Conservation (phyloP, 2,329 filamentous ascomycete genomes). For the Penicillium brasilianum region DNA sequence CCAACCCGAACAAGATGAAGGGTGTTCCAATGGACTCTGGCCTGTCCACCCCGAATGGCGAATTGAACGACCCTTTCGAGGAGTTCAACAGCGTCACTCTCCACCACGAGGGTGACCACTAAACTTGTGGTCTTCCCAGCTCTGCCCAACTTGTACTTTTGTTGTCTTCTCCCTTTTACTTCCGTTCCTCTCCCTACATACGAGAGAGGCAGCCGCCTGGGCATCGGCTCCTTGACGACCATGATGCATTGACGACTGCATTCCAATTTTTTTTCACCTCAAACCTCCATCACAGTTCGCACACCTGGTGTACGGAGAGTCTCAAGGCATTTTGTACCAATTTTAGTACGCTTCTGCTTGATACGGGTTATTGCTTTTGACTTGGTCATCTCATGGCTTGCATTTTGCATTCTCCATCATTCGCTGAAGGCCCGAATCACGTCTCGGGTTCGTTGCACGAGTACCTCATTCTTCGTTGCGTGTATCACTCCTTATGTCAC, state of each 20-base stretch:
- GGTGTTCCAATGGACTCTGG: constrained; percentile 87
- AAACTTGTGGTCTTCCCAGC: constrained; percentile 12
- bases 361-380: constrained; percentile 5
- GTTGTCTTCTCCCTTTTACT: constrained; percentile 14
- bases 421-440: constrained; percentile 17
- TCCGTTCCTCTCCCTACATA: constrained; percentile 21
- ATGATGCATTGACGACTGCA: constrained; percentile 44
- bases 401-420: constrained; percentile 30
- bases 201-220: constrained; percentile 26
- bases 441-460: constrained; percentile 3
- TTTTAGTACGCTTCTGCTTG: constrained; percentile 19
- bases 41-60: constrained; percentile 80
- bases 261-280: constrained; percentile 29
- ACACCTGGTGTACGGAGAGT: constrained; percentile 34
- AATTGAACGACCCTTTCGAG: constrained; percentile 88
- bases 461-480: neutral
- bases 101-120: constrained; percentile 84
- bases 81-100: constrained; percentile 98
- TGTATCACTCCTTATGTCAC: constrained; percentile 20
- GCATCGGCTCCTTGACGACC: constrained; percentile 38
- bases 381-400: constrained; percentile 17
- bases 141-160: constrained; percentile 18
- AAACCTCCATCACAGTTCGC: constrained; percentile 24
- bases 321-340: constrained; percentile 27
- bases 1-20: constrained; percentile 58